phyloP scores from a whole-genome alignment of 2,329 filamentous ascomycete genomes.

The Zasmidium angulare region DNA sequence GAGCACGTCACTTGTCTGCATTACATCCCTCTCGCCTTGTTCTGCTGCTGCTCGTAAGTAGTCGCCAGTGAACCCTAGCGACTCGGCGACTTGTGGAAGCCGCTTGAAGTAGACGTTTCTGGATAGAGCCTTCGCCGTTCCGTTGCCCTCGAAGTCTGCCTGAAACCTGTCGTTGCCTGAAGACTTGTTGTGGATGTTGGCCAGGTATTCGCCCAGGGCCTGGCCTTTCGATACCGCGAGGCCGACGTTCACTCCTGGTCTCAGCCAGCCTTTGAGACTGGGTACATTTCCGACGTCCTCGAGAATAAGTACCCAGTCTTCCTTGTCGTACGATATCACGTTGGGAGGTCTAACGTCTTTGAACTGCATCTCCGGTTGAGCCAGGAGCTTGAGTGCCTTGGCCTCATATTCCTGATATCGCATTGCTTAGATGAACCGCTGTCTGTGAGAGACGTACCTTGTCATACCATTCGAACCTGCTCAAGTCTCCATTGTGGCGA shows the following conservation, averaged over 20 bases:
- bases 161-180: background rate
- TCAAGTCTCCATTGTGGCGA: constrained; percentile 6
- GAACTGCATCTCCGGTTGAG: background rate
- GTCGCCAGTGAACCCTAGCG: constrained; percentile 11
- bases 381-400: constrained; percentile 3
- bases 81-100: constrained; percentile 10
- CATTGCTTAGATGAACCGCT: background rate
- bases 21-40: constrained; percentile 10
- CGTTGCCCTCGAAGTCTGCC: constrained; percentile 7
- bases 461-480: constrained; percentile 6
- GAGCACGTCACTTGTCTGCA: constrained; percentile 11
- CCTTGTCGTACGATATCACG: background rate
- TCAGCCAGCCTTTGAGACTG: constrained; percentile 17
- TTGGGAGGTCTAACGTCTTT: constrained; percentile 1
- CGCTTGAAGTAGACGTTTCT: constrained; percentile 8
- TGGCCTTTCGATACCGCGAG: constrained; percentile 5
- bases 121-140: constrained; percentile 9
- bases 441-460: background rate
- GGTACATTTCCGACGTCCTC: constrained; percentile 14
- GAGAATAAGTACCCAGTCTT: constrained; percentile 7
- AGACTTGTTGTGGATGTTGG: constrained; percentile 16
- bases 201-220: constrained; percentile 14
- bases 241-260: background rate
- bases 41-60: constrained; percentile 12
- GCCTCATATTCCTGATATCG: constrained; percentile 1